Percentiles rank a stretch among this genome's conserved stretches.
Conservation (phyloP, 192 early-diverging fungal species). For the Allomyces macrogynus region DNA sequence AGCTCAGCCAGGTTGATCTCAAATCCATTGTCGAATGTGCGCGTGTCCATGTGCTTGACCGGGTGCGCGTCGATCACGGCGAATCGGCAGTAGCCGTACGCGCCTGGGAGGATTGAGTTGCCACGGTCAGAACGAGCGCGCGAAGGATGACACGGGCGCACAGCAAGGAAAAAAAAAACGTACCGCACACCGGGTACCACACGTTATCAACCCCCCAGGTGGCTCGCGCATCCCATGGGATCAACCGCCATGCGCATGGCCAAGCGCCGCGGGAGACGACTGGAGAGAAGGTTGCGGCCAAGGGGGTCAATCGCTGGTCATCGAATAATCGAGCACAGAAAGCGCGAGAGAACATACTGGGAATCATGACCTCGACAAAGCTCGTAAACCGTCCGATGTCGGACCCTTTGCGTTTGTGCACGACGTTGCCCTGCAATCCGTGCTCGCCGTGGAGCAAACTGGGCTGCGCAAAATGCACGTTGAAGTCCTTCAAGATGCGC, state of each 20-base stretch:
- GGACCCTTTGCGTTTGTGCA: background rate
- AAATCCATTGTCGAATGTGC: background rate
- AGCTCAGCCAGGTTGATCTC: background rate
- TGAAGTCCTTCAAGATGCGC: background rate
- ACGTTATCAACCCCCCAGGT: background rate
- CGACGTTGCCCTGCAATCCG: background rate
- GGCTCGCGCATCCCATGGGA: background rate
- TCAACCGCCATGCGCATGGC: background rate
- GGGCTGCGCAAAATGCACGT: background rate
- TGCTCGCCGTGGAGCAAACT: background rate
- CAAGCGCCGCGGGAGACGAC: background rate
- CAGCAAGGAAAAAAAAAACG: background rate
- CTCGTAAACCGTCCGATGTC: background rate
- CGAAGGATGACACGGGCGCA: no score
- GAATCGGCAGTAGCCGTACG: no score
- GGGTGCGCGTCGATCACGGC: background rate
- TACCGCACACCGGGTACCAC: background rate
- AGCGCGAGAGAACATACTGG: background rate
- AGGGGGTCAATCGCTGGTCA: background rate
- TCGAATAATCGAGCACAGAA: background rate
- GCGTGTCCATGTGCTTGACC: background rate
- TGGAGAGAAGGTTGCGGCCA: background rate
- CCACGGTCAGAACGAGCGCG: no score
- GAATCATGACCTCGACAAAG: background rate
- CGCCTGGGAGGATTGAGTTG: no score